Evolutionary conservation across 495 filamentous ascomycete species (phyloP).

Genomic region (Amorphotheca resinae): DNA sequence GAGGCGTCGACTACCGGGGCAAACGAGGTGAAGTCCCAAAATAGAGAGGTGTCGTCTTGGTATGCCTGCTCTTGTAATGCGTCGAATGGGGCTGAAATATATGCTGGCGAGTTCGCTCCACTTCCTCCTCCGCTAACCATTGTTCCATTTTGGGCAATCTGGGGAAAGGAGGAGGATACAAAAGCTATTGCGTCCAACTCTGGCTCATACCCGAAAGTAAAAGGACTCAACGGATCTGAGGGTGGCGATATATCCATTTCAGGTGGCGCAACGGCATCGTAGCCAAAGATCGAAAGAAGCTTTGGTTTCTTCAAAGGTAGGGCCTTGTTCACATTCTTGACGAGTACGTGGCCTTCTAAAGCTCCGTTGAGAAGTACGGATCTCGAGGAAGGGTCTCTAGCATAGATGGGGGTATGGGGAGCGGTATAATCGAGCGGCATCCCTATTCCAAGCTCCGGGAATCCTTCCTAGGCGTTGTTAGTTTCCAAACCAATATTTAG

Average conservation of each 20-base stretch:
- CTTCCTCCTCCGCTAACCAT: conserved; percentile 53
- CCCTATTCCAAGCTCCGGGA: conserved; percentile 32
- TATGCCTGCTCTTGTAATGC: conserved; percentile 42
- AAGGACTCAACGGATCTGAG: neutral
- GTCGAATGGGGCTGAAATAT: conserved; percentile 39
- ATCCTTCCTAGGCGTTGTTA: conserved; percentile 39
- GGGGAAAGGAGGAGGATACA: conserved; percentile 23
- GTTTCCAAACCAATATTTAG: conserved; percentile 54
- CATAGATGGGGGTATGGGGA: conserved; percentile 40
- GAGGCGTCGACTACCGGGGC: conserved; percentile 29
- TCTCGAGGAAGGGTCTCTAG: conserved; percentile 29
- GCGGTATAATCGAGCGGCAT: conserved; percentile 38
- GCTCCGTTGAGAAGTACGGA: conserved; percentile 33
- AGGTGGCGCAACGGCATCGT: conserved; percentile 25
- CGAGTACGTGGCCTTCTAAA: conserved; percentile 44
- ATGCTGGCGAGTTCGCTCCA: conserved; percentile 12
- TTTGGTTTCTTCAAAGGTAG: conserved; percentile 41
- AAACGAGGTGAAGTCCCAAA: conserved; percentile 32
- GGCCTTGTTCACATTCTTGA: conserved; percentile 45
- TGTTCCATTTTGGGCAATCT: conserved; percentile 67
- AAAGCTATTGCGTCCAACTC: neutral
- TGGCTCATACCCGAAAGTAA: conserved; percentile 5
- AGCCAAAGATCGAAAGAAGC: conserved; percentile 38
- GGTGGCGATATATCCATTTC: neutral
- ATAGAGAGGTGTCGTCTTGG: conserved; percentile 41